Base-by-base conservation (phyloP, 192 early-diverging fungal genomes). In the Geranomyces michiganensis region DNA sequence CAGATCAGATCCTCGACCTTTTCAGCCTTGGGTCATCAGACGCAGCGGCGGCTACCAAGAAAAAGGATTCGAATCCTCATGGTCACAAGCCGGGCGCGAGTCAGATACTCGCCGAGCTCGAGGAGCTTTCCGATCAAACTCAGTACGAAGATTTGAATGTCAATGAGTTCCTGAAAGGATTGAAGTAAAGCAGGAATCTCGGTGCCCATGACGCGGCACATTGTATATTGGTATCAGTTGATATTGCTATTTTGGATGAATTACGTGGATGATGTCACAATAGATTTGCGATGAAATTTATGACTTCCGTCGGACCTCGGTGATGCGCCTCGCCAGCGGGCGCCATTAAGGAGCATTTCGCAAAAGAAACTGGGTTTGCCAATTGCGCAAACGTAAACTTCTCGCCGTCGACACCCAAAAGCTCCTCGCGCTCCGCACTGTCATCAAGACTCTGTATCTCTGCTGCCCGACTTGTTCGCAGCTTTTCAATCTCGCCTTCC, bases 1-100 rank as follows among this genome's bases (percentile, higher is more conserved):
- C 97, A 30, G 92, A 93, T 51, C 92, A 97, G 81, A 89, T 99
- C 47, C 78, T 99, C 59, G 97, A 99, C 76, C 77, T 99, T 48
- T 99, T 99, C 74, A 85, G 86, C 62, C 81, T 94, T n/a, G 88
- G 84, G 24, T 62, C 68, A 19, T 31, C 59, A n/a, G 15, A 26
- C n/a, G 9, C 7, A 19, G 31, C 58, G 27, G 14, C 62, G 5
- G 62, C 32, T 3, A 76, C 78, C 44, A 76, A 78, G 58, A 75
- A 77, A 46, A n/a, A 53, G 19, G 78, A 80, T 63, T 53, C 36
- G 9, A 74, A 76, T 17, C 66, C 32, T 10, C 77, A 59, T 81
- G 81, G 22, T 79, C 92, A 74, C 83, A 90, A 90, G 67, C 70
- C 77, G 44, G 74, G 81, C 29, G 67, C 80, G 49, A 93, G 93